These are phyloP conservation scores for Diplodia seriata DNA, from an alignment of 2,329 filamentous ascomycete genomes.

Conservation along the genomic window DNA sequence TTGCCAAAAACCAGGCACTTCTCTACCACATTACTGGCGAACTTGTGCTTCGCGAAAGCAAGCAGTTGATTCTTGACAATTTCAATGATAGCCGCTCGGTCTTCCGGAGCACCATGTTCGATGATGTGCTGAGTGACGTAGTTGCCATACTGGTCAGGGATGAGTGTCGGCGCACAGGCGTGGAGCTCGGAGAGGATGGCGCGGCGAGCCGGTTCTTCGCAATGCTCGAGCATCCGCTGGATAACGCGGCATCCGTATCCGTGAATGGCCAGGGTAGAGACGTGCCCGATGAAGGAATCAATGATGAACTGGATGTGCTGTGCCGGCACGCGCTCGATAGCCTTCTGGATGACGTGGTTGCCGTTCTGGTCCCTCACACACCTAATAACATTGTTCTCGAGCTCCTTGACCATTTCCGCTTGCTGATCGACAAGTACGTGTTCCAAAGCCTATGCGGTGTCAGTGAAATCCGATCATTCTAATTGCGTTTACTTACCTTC, in stretches of 20 bases:
- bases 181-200: slow-evolving; percentile 82
- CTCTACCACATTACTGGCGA: slow-evolving; percentile 96
- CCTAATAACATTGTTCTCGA: slow-evolving; percentile 75
- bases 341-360: slow-evolving; percentile 96
- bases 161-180: slow-evolving; percentile 71
- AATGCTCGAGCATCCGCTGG: slow-evolving; percentile 87
- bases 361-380: slow-evolving; percentile 89
- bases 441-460: slow-evolving; percentile 72
- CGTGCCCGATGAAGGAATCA: slow-evolving; percentile 76
- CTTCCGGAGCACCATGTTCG: slow-evolving; percentile 73
- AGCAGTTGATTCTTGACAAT: slow-evolving; percentile 76
- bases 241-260: slow-evolving; percentile 91
- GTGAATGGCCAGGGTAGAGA: slow-evolving; percentile 77
- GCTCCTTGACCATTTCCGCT: slow-evolving; percentile 79
- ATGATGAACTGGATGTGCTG: slow-evolving; percentile 86
- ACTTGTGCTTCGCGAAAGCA: slow-evolving; percentile 88
- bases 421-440: slow-evolving; percentile 93
- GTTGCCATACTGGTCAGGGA: slow-evolving; percentile 90
- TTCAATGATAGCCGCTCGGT: slow-evolving; percentile 74
- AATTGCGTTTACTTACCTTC: slow-evolving; percentile 65
- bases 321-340: slow-evolving; percentile 80
- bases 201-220: slow-evolving; percentile 72
- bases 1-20: slow-evolving; percentile 81
- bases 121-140: slow-evolving; percentile 96
- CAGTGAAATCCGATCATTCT: slow-evolving; percentile 35